Evolutionary conservation across 257 asterid species (phyloP).

Genomic region (Linaria vulgaris): DNA sequence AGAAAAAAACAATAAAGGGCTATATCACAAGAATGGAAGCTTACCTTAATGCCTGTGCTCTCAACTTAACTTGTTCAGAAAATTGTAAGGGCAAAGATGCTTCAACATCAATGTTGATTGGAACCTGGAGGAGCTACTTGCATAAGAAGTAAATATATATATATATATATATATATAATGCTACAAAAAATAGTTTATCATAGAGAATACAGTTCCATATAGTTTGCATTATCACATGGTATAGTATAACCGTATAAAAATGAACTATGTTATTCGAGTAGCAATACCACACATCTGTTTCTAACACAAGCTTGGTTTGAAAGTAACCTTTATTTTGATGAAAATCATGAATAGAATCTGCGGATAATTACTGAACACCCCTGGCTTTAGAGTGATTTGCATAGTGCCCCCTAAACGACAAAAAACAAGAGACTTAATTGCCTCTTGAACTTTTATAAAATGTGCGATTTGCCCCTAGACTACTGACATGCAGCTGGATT

Average conservation of each 20-base stretch:
- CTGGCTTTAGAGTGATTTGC: no score
- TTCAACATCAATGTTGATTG: conserved; percentile 46
- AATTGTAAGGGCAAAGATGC: conserved; percentile 29
- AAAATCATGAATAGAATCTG: background rate
- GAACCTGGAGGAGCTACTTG: conserved; percentile 35
- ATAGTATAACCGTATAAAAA: no score
- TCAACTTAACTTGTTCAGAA: conserved; percentile 59
- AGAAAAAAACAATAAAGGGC: background rate
- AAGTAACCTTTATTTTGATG: background rate
- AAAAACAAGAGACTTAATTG: no score
- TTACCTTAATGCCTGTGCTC: conserved; percentile 62
- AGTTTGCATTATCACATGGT: no score
- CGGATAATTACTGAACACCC: no score
- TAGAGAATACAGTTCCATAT: background rate
- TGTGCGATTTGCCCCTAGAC: no score
- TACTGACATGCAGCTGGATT: no score
- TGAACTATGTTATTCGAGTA: background rate
- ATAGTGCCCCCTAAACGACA: no score
- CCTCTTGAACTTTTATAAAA: no score
- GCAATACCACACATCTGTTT: background rate
- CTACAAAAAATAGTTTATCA: background rate
- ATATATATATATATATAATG: conserved; percentile 6
- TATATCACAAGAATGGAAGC: conserved; percentile 19
- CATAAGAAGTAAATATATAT: conserved; percentile 23
- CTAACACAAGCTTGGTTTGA: background rate